Base-by-base conservation (phyloP, 2,329 filamentous ascomycete species). In the Waltergamsia citrina region DNA sequence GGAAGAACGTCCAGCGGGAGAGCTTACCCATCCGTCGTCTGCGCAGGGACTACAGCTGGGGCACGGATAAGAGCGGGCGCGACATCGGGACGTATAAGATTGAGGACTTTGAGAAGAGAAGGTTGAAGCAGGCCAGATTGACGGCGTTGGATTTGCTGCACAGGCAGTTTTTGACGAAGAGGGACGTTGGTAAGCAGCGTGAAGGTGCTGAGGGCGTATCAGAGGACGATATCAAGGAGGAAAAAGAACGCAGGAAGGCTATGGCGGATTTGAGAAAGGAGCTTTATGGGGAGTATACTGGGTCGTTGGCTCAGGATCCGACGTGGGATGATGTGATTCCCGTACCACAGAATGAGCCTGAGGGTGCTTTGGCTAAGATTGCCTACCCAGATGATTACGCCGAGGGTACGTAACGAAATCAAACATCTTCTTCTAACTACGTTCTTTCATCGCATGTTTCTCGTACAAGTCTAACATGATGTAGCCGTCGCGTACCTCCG, bases 361-460 rank as follows among this genome's bases (percentile, higher is more conserved):
- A 78, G 45, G 70, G 81, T 45, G 86, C 90, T 19, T 74, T 98
- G 38, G 90, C 90, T n/a, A 77, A 81, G 38, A 98, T 98, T 57
- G 81, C 88, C 38, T 98, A 98, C 59, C 76, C 81, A 3, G 78
- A 85, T 21, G 81, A 92, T 43, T 98, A 98, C 57, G 76, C 81
- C 41, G 88, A 95, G 64, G 70, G 75, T 79, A 58, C 39, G 60
- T 52, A 35, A 39, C 16, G 23, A 5, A n/a, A 11, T 15, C 31
- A 31, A 25, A 28, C 27, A 35, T 26, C 38, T 14, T 35, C 15
- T 19, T 23, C 23, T 23, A 12, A n/a, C 15, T 16, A 14, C 9
- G 27, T 22, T 18, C 27, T 17, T 11, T 38, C 29, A 35, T 37
- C 38, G 14, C 23, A 41, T 32, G 36, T 29, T 28, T 15, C 14